phyloP scores from a whole-genome alignment of 441 rosid genomes.

The Syzygium syzygioides region DNA sequence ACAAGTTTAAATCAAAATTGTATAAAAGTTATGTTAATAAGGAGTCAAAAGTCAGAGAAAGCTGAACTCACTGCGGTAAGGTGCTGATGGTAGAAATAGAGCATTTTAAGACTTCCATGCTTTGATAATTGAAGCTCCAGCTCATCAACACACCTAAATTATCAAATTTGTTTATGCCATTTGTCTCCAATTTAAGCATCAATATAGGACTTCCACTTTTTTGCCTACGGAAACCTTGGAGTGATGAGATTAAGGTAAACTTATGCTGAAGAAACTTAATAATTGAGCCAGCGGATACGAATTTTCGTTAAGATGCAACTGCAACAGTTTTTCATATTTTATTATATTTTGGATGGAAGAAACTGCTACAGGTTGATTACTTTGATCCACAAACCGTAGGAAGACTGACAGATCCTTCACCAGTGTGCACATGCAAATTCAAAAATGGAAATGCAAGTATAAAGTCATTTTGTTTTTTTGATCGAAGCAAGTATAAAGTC shows the following conservation, averaged over 20 bases:
- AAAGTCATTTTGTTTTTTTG: not conserved
- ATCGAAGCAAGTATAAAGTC: not conserved
- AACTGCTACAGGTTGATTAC: not conserved
- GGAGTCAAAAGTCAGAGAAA: not conserved
- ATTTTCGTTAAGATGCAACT: not conserved
- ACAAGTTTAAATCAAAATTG: constrained; percentile 12
- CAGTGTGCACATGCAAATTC: not conserved
- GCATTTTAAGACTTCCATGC: constrained; percentile 93
- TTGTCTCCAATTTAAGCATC: not conserved
- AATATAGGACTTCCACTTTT: not conserved
- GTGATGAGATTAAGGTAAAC: not conserved
- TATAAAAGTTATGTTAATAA: constrained; percentile 5
- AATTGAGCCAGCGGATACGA: not conserved
- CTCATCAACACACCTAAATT: constrained; percentile 92
- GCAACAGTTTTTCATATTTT: not conserved
- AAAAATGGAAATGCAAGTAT: not conserved
- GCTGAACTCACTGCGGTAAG: constrained; percentile 75
- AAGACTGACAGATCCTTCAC: not conserved
- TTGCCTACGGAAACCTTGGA: not conserved
- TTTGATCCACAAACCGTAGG: not conserved
- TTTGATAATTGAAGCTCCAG: constrained; percentile 85
- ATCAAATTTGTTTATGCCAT: not conserved
- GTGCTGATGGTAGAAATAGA: constrained; percentile 94
- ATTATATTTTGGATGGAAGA: not conserved
- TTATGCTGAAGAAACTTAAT: not conserved